Evolutionary conservation across 306 rosid genomes (phyloP), one percentile per base, ranked within the genome.

Genomic region (Pueraria montana): DNA sequence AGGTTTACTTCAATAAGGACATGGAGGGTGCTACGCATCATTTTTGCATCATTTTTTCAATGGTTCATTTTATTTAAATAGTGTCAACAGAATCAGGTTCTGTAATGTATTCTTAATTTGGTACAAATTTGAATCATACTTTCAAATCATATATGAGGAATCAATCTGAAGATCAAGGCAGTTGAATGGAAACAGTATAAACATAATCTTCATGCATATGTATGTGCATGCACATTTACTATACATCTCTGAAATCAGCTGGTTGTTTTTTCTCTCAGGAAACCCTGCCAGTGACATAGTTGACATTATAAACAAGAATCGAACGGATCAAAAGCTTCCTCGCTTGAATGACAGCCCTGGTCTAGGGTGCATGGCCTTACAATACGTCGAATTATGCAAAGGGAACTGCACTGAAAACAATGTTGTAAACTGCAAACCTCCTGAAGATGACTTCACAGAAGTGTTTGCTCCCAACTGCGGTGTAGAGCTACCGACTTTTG

Each of bases 341-440:
- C 87, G 40, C 65, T 87, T 96, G 56, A 89, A 85, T 5, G 93
- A 91, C 83, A 92, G 89, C 48, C 90, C 97, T 7, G 99, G 99
- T 74, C 93, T 96, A 3, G 99, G 97, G 52, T 96, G 99, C 89
- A 93, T 96, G 91, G 99, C 99, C 27, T 81, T 96, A 78, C 98
- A 93, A 59, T 93, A 88, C n/a, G 87, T 85, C 4, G 91, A 96
- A 63, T 75, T 86, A 32, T 96, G 99, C 94, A 88, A 88, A 84
- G 84, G 90, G 21, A 93, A 93, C 87, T 96, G 97, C 92, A 83
- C 92, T 2, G 84, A 50, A 1, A 84, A 89, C 88, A 87, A 84
- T 66, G 85, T 88, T 10, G 86, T 92, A 38, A 71, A 90, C 68
- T 96, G 99, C 83, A 89, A 85, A 36, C 97, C 98, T 49, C 87